Evolutionary conservation across 768 basidiomycete genomes (phyloP), one percentile per base, ranked within the genome.

Genomic region (Suillus sp.): DNA sequence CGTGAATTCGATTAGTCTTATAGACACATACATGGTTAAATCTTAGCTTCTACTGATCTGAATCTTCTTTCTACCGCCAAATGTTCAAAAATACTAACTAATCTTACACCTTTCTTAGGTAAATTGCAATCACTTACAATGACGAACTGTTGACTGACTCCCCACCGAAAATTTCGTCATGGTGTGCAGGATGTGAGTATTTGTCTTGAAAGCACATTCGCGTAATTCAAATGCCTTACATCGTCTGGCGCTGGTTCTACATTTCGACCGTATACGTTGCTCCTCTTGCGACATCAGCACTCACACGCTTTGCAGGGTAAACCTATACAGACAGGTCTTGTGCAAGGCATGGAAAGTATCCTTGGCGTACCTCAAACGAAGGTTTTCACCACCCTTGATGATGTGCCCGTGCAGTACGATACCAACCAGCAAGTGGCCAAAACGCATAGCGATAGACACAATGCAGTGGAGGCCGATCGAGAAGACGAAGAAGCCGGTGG

Each of bases 1-100:
- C 76, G 76, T 77, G 83, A 77, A 83, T 83, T 73, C 89, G 94
- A 95, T 96, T 96, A 95, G 93, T 96, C 92, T 93, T 93, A 76
- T 89, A 93, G 93, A 93, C 89, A 70, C 66, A 66, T 66, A 74
- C 78, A 84, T 92, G 91, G 90, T 92, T 92, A 86, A 79, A 86
- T 72, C 73, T 7, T 69, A 64, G 42, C 22, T 60, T 56, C 37
- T 59, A 63, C 73, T 76, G 73, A 76, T 2, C 56, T 64, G 5
- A 18, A 30, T 34, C 37, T 61, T 35, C n/a, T 27, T 63, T 43
- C 22, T 27, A 10, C 8, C 45, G 16, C 32, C 4, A 2, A 10
- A 14, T 30, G 16, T 59, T 54, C 10, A 32, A 22, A n/a, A 3
- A 20, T 58, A 34, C 64, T 65, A 20, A 65, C 10, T 32, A 22